Conservation (phyloP, 1,284 basidiomycete species). For the Ustilago shanxiensis region DNA sequence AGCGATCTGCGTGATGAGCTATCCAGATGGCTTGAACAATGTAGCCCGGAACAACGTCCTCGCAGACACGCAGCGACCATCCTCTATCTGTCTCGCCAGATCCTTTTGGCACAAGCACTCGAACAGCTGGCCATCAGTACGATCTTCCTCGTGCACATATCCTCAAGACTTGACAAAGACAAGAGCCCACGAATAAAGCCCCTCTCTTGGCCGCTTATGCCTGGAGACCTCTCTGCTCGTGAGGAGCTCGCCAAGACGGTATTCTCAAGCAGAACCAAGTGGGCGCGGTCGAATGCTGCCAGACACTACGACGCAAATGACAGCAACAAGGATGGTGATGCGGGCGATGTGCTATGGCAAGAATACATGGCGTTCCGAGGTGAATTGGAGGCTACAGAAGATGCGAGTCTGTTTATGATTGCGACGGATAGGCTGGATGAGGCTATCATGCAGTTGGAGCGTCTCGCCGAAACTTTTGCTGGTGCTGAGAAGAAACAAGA, state of each 20-base stretch:
- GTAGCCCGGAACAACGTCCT: constrained; percentile 8
- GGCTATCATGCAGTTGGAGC: constrained; percentile 16
- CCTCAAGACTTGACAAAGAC: background rate
- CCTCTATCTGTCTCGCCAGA: constrained; percentile 33
- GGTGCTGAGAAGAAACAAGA: constrained; percentile 5
- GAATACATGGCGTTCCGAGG: constrained; percentile 23
- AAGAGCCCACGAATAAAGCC: background rate
- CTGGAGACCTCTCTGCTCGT: constrained; percentile 3
- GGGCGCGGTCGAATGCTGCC: constrained; percentile 20
- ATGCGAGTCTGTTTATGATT: background rate
- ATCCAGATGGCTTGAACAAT: constrained; percentile 17
- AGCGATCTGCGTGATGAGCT: constrained; percentile 41
- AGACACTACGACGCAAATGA: background rate
- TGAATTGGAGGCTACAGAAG: constrained; percentile 3
- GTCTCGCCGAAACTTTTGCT: constrained; percentile 6
- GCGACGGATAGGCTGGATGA: constrained; percentile 17
- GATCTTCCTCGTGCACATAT: constrained; percentile 26
- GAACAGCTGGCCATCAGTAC: constrained; percentile 31
- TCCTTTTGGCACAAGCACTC: constrained; percentile 30
- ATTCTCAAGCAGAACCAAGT: constrained; percentile 38
- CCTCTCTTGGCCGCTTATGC: constrained; percentile 9
- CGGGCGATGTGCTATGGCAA: constrained; percentile 31
- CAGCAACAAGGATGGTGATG: background rate
- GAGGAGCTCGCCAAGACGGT: constrained; percentile 21
- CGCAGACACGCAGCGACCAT: constrained; percentile 19